Base-by-base conservation (phyloP, 208 protist species). In the Acanthamoeba healyi region DNA sequence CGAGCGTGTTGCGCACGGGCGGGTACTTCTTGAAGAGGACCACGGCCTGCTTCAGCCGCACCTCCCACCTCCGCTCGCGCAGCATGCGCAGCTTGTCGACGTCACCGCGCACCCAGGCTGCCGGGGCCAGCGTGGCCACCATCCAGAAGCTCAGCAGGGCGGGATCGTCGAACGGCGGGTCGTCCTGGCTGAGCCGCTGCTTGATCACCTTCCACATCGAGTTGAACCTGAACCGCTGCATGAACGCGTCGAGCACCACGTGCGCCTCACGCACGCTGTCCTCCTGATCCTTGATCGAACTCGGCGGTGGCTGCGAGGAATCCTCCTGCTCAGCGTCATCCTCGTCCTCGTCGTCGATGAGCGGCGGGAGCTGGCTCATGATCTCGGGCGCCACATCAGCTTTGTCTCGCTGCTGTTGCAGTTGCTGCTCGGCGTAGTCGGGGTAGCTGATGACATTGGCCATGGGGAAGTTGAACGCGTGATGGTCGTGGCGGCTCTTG, bases 141-240 rank as follows among this genome's bases (percentile, higher is more conserved):
- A 89, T 89, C 82, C 82, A 89, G 34, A 67, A 89, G 82, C 32
- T 19, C 51, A 89, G 54, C 51, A 46, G 29, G 15, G 2, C 34
- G 14, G 82, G 82, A 0, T 38, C 29, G 34, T 89, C 51, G 32
- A 42, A 58, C 7, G 82, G 82, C 29, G 82, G 82, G 32, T 58
- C 51, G 7, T 89, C 82, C 72, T 54, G 72, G 49, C 49, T 67
- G 46, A 89, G 46, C 22, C 82, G 82, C 82, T 65, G 82, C 54
- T 44, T 58, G 34, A 89, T 67, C n/a, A 89, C 82, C 54, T 65
- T 89, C 82, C 82, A 89, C 46, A 89, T 67, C 12, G 82, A 89
- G 54, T 89, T 89, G 82, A 42, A 44, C 32, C 38, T 10, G 49
- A 89, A 89, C 19, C 82, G 44, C n/a, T 58, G 51, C 24, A 61